Evolutionary conservation across 805 yeast species (phyloP).

Genomic region (Yarrowia alimentaria): DNA sequence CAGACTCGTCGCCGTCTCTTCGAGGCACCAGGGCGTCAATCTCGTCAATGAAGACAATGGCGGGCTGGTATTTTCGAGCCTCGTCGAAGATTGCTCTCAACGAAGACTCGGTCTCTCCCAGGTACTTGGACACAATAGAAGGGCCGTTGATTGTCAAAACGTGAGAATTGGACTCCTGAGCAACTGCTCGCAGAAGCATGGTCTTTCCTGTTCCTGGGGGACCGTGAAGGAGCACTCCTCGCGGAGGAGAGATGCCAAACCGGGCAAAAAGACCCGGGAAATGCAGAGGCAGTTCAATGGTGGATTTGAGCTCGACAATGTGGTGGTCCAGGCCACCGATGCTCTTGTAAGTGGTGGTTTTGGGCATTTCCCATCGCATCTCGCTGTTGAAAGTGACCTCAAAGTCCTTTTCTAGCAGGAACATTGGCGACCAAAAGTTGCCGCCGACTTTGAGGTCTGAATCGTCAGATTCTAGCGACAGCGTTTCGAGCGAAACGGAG

Average conservation of each 20-base stretch:
- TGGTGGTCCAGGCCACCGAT: constrained; percentile 80
- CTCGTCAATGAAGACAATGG: constrained; percentile 87
- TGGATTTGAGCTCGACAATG: constrained; percentile 57
- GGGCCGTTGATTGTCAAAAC: constrained; percentile 86
- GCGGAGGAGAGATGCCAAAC: constrained; percentile 88
- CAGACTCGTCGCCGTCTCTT: constrained; percentile 77
- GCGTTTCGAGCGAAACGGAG: constrained; percentile 44
- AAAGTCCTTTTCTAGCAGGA: constrained; percentile 44
- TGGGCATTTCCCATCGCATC: constrained; percentile 30
- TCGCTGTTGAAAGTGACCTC: too few relatives aligned
- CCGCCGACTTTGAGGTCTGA: constrained; percentile 28
- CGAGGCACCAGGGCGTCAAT: constrained; percentile 89
- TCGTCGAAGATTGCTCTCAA: constrained; percentile 80
- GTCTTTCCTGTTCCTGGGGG: constrained; percentile 98
- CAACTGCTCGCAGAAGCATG: constrained; percentile 78
- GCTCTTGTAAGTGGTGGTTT: constrained; percentile 44
- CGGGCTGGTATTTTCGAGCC: constrained; percentile 81
- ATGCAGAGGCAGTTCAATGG: constrained; percentile 77
- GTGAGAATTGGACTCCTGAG: constrained; percentile 74
- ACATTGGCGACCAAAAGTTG: constrained; percentile 48
- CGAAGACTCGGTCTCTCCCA: constrained; percentile 91
- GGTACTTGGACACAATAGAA: constrained; percentile 83
- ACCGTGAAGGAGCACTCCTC: constrained; percentile 91
- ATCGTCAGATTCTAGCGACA: constrained; percentile 42
- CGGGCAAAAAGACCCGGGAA: constrained; percentile 72